These are phyloP conservation scores for Tubosaeta sp. DNA, from an alignment of 768 basidiomycete genomes.

Conservation along the genomic window DNA sequence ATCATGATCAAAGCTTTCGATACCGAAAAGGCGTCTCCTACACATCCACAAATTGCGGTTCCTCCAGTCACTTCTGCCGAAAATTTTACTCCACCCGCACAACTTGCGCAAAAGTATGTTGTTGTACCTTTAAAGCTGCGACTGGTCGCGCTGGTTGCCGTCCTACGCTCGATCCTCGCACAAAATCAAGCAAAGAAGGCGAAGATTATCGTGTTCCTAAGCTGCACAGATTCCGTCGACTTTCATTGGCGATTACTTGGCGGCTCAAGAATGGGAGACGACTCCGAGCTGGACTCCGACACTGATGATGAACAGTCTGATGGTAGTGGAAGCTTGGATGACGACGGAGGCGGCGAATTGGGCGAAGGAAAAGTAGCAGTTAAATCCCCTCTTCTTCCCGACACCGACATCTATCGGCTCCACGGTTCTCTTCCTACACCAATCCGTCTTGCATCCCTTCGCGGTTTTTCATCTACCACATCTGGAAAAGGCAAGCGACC, in stretches of 20 bases:
- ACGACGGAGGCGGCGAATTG: conserved; percentile 25
- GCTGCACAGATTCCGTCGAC: conserved; percentile 97
- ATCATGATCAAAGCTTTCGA: conserved; percentile 78
- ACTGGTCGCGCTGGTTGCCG: conserved; percentile 84
- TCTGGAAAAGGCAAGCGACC: conserved; percentile 29
- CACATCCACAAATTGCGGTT: conserved; percentile 13
- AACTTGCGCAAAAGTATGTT: conserved; percentile 87
- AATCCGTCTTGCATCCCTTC: conserved; percentile 78
- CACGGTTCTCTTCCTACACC: conserved; percentile 88
- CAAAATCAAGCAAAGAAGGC: conserved; percentile 49
- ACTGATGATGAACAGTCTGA: conserved; percentile 23
- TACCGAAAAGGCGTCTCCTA: conserved; percentile 31
- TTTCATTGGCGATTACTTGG: conserved; percentile 89
- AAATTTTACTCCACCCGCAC: conserved; percentile 90
- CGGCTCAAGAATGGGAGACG: conserved; percentile 59
- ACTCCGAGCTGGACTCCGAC: conserved; percentile 21
- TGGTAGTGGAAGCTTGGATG: conserved; percentile 21
- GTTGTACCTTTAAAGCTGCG: conserved; percentile 89
- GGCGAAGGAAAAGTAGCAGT: conserved; percentile 46
- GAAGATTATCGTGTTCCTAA: conserved; percentile 93
- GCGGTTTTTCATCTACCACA: conserved; percentile 60
- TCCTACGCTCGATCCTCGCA: conserved; percentile 76
- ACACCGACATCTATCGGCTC: conserved; percentile 77
- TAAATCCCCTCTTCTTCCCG: conserved; percentile 74
- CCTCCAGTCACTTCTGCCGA: conserved; percentile 31